These are phyloP conservation scores for Alternaria sp. DNA, from an alignment of 2,329 filamentous ascomycete species.

Conservation along the genomic window DNA sequence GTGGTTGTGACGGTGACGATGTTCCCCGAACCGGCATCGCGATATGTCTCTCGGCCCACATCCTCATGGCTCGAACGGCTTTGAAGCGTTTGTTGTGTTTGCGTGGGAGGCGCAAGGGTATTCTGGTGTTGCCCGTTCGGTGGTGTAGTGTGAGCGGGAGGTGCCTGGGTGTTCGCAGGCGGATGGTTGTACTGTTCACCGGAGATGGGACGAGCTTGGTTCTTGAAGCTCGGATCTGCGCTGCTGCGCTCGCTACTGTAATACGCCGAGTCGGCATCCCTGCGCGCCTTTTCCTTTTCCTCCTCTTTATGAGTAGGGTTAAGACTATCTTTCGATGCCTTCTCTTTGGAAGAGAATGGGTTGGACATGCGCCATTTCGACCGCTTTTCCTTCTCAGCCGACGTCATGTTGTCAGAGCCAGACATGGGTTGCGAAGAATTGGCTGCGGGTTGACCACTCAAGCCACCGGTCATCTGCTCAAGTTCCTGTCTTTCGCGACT, in stretches of 20 bases:
- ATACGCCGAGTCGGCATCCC: constrained; percentile 42
- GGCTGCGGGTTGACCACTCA: constrained; percentile 21
- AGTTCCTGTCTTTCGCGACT: constrained; percentile 39
- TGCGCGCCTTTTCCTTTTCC: constrained; percentile 17
- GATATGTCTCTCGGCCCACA: constrained; percentile 38
- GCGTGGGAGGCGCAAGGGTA: constrained; percentile 22
- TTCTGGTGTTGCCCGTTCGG: constrained; percentile 11
- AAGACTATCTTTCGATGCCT: constrained; percentile 24
- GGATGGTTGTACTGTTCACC: constrained; percentile 34
- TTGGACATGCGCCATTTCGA: constrained; percentile 48
- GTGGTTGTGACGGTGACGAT: constrained; percentile 46
- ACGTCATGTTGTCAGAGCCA: constrained; percentile 24
- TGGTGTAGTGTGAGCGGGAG: constrained; percentile 14
- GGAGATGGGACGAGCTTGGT: constrained; percentile 34
- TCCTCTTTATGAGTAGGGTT: constrained; percentile 15
- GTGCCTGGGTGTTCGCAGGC: constrained; percentile 20
- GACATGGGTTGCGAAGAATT: constrained; percentile 26
- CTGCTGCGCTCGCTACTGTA: constrained; percentile 43
- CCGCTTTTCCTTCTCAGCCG: constrained; percentile 43
- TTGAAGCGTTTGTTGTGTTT: constrained; percentile 18
- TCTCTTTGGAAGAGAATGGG: constrained; percentile 46
- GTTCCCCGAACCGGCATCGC: constrained; percentile 41
- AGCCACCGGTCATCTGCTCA: constrained; percentile 28
- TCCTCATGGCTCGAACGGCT: constrained; percentile 33
- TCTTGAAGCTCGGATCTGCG: constrained; percentile 41